phyloP scores from a whole-genome alignment of 352 stramenopile species.

The Phytophthora ramorum region DNA sequence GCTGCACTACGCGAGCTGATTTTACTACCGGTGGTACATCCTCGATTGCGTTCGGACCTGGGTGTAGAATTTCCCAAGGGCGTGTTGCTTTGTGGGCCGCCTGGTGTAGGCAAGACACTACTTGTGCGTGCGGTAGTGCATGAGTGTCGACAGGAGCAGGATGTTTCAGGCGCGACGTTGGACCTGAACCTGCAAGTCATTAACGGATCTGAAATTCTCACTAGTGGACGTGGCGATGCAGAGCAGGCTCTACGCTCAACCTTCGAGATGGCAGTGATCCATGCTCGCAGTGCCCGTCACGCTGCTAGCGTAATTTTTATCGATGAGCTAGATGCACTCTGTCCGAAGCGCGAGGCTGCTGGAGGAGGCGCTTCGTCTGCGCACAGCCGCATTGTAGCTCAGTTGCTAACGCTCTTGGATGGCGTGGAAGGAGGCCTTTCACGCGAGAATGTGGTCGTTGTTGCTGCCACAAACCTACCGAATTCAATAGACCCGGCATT shows the following conservation, averaged over 20 bases:
- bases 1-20: constrained; percentile 73
- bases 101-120: constrained; percentile 85
- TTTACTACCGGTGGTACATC: constrained; percentile 55
- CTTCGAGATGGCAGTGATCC: constrained; percentile 52
- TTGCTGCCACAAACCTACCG: constrained; percentile 94
- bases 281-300: constrained; percentile 35
- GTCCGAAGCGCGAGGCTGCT: constrained; percentile 87
- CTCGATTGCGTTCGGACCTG: constrained; percentile 41
- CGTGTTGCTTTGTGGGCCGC: constrained; percentile 74
- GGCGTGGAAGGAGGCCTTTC: constrained; percentile 68
- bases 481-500: constrained; percentile 92
- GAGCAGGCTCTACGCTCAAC: constrained; percentile 67
- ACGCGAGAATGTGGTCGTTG: constrained; percentile 92
- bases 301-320: constrained; percentile 92
- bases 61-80: constrained; percentile 77
- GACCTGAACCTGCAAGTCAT: constrained; percentile 71
- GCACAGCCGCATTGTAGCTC: constrained; percentile 91
- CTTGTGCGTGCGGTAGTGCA: constrained; percentile 74
- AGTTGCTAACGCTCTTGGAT: constrained; percentile 96
- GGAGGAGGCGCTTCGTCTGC: constrained; percentile 40
- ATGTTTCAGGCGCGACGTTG: constrained; percentile 20
- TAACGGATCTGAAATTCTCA: constrained; percentile 86
- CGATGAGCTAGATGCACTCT: constrained; percentile 96
- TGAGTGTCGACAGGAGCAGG: constrained; percentile 55
- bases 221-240: constrained; percentile 71